phyloP scores from a whole-genome alignment of 768 basidiomycete genomes.

The Amanita subjunquillea region DNA sequence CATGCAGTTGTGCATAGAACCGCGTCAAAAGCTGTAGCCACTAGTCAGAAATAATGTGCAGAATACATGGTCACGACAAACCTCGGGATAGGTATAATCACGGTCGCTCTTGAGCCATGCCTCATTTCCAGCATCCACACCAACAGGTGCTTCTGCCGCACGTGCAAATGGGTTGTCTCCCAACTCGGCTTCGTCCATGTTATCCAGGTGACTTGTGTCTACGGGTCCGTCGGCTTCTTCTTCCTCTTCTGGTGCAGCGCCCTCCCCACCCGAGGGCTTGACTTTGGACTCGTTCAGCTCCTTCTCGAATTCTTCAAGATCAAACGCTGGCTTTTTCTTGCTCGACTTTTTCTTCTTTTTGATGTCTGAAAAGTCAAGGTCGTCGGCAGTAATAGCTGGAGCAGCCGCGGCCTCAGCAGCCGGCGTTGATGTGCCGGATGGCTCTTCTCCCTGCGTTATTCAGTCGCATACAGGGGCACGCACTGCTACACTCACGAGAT shows the following conservation, averaged over 20 bases:
- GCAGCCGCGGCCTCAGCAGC: conserved; percentile 25
- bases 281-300: conserved; percentile 68
- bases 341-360: conserved; percentile 92
- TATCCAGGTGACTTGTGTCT: conserved; percentile 54
- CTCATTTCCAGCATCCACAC: conserved; percentile 67
- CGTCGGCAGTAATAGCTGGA: conserved; percentile 49
- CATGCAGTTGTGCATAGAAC: conserved; percentile 85
- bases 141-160: conserved; percentile 40
- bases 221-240: conserved; percentile 37
- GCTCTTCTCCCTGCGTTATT: conserved; percentile 40
- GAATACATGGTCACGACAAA: conserved; percentile 19
- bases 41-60: conserved; percentile 6
- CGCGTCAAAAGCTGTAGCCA: conserved; percentile 71
- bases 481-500: conserved; percentile 42
- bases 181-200: conserved; percentile 73
- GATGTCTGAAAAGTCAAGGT: conserved; percentile 90
- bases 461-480: not conserved
- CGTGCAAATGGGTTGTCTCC: conserved; percentile 84
- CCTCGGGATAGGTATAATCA: conserved; percentile 95
- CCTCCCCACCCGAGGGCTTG: conserved; percentile 37
- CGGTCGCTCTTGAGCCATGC: conserved; percentile 90
- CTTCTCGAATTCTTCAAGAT: conserved; percentile 92
- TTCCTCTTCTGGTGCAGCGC: conserved; percentile 45
- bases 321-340: conserved; percentile 83
- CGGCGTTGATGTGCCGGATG: conserved; percentile 57